Evolutionary conservation across 202 grass and related monocot species (phyloP), one percentile per base, ranked within the genome.

Genomic region (Carex sylvatica): DNA sequence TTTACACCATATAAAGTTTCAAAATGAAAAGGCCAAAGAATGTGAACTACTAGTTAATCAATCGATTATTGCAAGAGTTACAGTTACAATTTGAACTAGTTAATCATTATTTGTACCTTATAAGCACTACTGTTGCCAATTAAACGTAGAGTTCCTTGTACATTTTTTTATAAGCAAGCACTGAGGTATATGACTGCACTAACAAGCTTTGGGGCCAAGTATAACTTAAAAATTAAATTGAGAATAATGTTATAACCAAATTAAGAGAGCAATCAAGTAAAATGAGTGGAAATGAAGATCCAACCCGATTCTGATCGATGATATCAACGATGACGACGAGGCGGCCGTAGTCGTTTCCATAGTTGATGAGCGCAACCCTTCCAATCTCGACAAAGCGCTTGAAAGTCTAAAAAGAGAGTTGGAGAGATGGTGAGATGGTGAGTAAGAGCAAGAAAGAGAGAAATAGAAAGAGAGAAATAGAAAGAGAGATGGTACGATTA

Each of bases 351-450:
- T 95, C 93, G 65, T 95, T 92, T 28, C 93, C 93, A 51, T 95
- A 95, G 84, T 95, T 95, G 31, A 95, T 69, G 16, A 92, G 85
- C 74, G 93, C 93, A 61, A 95, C 90, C 55, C 93, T 91, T 83
- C 93, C 93, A 77, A 95, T 95, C 93, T 95, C 93, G 19, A 95
- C 90, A 81, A 91, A 95, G 74, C 93, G 89, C 90, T 95, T 95
- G 93, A 95, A 89, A 80, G 90, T 88, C 93, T 95, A 89, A 69
- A 38, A 30, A 83, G 81, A 13, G 13, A 59, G 31, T 63, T 6
- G 28, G 53, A 74, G 0, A 14, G 5, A 22, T 40, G 11, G 67
- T 54, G 7, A 59, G 16, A 77, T 10, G 8, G 1, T 46, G 22
- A n/a, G n/a, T n/a, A n/a, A n/a, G n/a, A n/a, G n/a, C n/a, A n/a